Conservation (phyloP, 306 rosid species). For the Acacia confusa region DNA sequence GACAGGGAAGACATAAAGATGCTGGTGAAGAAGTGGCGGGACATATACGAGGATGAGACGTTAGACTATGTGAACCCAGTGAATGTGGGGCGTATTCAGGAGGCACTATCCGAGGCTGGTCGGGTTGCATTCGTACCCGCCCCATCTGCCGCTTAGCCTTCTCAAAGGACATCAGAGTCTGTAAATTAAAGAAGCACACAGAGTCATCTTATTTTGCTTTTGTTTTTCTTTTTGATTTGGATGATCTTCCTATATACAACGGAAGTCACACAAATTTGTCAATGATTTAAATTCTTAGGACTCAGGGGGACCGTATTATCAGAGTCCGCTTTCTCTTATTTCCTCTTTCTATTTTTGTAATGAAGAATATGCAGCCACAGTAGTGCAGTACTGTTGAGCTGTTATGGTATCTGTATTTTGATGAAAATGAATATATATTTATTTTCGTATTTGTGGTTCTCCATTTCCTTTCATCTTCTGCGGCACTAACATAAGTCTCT, state of each 20-base stretch:
- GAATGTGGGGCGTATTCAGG: slow-evolving; percentile 10
- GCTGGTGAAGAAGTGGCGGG: slow-evolving; percentile 80
- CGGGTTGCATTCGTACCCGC: slow-evolving; percentile 28
- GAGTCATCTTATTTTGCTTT: neutral
- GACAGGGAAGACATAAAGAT: slow-evolving; percentile 74
- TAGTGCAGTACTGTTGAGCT: neutral
- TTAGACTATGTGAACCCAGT: slow-evolving; percentile 41
- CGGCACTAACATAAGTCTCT: neutral
- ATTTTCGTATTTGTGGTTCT: neutral
- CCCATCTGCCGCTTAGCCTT: slow-evolving; percentile 55
- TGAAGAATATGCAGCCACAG: neutral
- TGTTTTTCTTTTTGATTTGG: neutral
- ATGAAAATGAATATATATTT: neutral
- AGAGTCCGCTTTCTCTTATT: neutral
- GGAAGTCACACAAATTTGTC: neutral
- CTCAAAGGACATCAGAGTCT: neutral
- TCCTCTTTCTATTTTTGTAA: neutral
- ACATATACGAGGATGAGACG: slow-evolving; percentile 66
- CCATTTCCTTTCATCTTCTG: neutral
- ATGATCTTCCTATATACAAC: neutral
- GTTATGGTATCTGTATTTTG: neutral
- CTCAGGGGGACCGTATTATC: neutral
- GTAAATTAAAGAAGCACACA: neutral
- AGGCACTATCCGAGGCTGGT: slow-evolving; percentile 32
- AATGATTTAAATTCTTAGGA: neutral